These are phyloP conservation scores for Salix suchowensis DNA, from an alignment of 345 rosid species.

Conservation along the genomic window DNA sequence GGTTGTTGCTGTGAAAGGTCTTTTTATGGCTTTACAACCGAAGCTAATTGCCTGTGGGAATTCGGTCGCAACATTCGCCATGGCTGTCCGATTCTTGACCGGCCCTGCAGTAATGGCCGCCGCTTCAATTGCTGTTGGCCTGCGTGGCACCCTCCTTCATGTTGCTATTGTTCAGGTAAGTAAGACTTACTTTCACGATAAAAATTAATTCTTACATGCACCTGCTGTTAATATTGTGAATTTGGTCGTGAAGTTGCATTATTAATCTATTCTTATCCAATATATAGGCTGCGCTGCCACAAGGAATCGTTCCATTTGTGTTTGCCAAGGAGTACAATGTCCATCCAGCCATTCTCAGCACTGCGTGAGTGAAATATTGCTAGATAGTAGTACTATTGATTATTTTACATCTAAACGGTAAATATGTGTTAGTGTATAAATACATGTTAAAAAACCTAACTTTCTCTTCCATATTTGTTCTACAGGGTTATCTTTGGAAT, in stretches of 20 bases:
- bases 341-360: constrained; percentile 28
- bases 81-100: constrained; percentile 33
- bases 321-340: constrained; percentile 33
- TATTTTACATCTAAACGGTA: not conserved
- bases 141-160: constrained; percentile 31
- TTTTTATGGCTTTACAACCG: constrained; percentile 36
- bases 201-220: too few species aligned
- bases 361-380: constrained; percentile 14
- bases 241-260: not conserved
- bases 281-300: constrained; percentile 26
- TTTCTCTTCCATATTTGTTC: not conserved
- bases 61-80: constrained; percentile 26
- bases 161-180: constrained; percentile 33
- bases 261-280: not conserved
- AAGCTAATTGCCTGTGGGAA: constrained; percentile 33
- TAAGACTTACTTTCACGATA: not conserved
- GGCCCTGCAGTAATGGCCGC: constrained; percentile 40
- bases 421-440: not conserved
- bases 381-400: not conserved
- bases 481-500: constrained; percentile 29
- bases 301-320: constrained; percentile 32
- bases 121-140: constrained; percentile 33
- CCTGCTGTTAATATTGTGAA: not conserved
- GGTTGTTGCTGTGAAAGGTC: constrained; percentile 12
- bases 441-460: too few species aligned